Evolutionary conservation across 2,329 filamentous ascomycete genomes (phyloP).

Genomic region (Colletotrichum karsti): DNA sequence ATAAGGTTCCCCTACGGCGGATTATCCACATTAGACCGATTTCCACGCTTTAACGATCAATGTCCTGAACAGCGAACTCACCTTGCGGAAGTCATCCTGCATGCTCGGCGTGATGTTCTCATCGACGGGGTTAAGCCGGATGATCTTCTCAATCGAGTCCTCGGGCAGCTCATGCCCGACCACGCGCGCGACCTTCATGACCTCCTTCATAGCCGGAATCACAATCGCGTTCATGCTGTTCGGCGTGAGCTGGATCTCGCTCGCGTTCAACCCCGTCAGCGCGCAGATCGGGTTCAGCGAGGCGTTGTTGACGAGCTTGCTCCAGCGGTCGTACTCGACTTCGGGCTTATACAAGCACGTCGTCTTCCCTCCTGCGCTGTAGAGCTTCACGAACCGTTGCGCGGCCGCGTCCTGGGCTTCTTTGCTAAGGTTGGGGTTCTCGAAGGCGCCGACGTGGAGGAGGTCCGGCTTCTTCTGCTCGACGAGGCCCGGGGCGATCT

Average conservation of each 20-base stretch:
- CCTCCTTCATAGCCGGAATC: conserved; percentile 61
- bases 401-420: conserved; percentile 40
- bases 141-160: conserved; percentile 51
- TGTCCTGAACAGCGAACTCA: too few species aligned
- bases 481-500: conserved; percentile 55
- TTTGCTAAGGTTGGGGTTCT: conserved; percentile 39
- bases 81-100: conserved; percentile 59
- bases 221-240: conserved; percentile 56
- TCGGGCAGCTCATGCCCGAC: conserved; percentile 50
- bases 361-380: conserved; percentile 54
- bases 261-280: conserved; percentile 59
- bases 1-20: conserved; percentile 34
- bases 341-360: conserved; percentile 48
- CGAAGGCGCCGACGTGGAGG: conserved; percentile 59
- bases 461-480: conserved; percentile 61
- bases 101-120: conserved; percentile 62
- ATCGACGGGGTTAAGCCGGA: conserved; percentile 57
- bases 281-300: conserved; percentile 62
- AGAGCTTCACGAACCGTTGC: conserved; percentile 54
- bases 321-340: conserved; percentile 54
- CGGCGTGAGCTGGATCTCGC: conserved; percentile 54
- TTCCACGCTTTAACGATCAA: too few species aligned
- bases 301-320: conserved; percentile 60
- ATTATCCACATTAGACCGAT: too few species aligned
- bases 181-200: conserved; percentile 53